Base-by-base conservation (phyloP, 2,329 filamentous ascomycete species). In the Chrysoporthe cubensis region DNA sequence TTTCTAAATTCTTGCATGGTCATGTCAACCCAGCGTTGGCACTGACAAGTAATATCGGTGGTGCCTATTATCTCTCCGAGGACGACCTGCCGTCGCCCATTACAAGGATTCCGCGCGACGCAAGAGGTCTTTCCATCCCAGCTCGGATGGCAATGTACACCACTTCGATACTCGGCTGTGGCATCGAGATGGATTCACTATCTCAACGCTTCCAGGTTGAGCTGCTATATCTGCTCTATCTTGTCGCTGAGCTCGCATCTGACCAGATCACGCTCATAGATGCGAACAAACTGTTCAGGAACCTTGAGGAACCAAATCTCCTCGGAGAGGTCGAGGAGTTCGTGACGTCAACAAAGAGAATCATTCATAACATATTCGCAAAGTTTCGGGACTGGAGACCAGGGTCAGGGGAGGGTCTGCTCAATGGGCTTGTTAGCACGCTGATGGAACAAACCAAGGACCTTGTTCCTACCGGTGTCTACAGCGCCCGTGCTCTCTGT, bases 141-240 rank as follows among this genome's bases (percentile, higher is more conserved):
- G 87, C 92, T 16, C 86, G 95, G 66, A 91, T 96, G 81, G 88
- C 90, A 0, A 83, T 90, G 61, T 97, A 94, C 76, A 85, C 88
- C 0, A 82, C 84, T 6, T 84, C 84, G 61, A 76, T 96, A 0
- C 75, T 94, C 0, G 74, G 77, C 0, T 76, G 78, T 3, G 78
- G 80, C 0, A 72, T 84, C 11, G 72, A 80, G 2, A 66, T 84
- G 0, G 72, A 79, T 0, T 72, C 76, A 0, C 70, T 87, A 0
- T 80, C 84, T 0, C 73, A 74, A 2, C 74, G 79, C 1, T 78
- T 80, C 26, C 82, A 83, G 63, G 76, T 83, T 9, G 84, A 89
- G 66, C 73, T 88, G 1, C 64, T 89, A 1, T 83, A 84, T 69
- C 78, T 85, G 1, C 79, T 88, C 4, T 80, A 78, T 52, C 73